Base-by-base conservation (phyloP, 2,329 filamentous ascomycete genomes). In the Sporothrix brasiliensis region DNA sequence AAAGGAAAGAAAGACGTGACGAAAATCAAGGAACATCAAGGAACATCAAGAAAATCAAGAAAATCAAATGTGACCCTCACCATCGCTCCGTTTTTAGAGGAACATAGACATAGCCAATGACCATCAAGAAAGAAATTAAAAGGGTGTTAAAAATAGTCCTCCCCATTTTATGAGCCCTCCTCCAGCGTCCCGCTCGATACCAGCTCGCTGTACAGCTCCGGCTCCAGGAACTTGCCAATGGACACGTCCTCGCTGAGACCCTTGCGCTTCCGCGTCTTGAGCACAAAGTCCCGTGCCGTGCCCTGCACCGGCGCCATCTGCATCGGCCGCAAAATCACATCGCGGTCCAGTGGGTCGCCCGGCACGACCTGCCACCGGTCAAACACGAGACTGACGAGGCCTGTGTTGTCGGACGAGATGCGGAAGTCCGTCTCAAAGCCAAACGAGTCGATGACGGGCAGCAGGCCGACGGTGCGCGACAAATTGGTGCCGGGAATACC, bases 361-460 rank as follows among this genome's bases (percentile, higher is more conserved):
- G 95, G 95, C 1, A 99, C 94, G 73, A 98, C 92, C 77, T 87
- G 93, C 95, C 95, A 99, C 74, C 92, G 89, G 78, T 99, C 95
- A 80, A 99, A 99, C 14, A 97, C 93, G 49, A 99, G 86, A 76
- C 90, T 93, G 68, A 98, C 89, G 77, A 92, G 94, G 70, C 94
- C 93, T 79, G 93, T 91, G 68, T 95, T 94, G 82, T 97, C 92
- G 0, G 94, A 97, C 80, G 97, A 94, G 77, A 98, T 98, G 73
- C 95, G 87, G 71, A 99, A 85, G 82, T 99, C 95, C 16, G 95
- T 98, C 83, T 99, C 95, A 80, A 99, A 98, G 24, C 95, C 95
- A 77, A 99, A 99, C 41, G 90, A 93, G 83, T 99, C 95, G 78
- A 99, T 97, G 72, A 98, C 95, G 11, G 95, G 95, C 70, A 99